Conservation (phyloP, 495 filamentous ascomycete species). For the Jackrogersella multiformis region DNA sequence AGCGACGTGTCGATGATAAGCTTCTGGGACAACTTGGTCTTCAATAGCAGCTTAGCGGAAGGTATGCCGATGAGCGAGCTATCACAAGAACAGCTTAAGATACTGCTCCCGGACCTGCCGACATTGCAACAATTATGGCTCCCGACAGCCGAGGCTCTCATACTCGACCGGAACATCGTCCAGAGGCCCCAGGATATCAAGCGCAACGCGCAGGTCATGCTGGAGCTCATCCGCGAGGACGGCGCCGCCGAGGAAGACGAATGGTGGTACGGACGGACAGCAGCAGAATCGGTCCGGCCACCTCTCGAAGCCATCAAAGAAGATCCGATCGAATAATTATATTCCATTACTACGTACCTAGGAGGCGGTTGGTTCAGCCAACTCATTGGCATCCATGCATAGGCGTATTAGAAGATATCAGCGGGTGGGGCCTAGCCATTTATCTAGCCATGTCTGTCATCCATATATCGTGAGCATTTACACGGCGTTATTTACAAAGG, state of each 20-base stretch:
- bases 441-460: constrained; percentile 32
- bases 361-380: constrained; percentile 15
- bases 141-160: constrained; percentile 63
- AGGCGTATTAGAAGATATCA: constrained; percentile 42
- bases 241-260: constrained; percentile 61
- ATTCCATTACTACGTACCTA: constrained; percentile 13
- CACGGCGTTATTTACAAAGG: constrained; percentile 30
- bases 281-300: constrained; percentile 55
- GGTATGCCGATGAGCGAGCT: constrained; percentile 64
- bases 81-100: constrained; percentile 55
- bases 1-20: constrained; percentile 48
- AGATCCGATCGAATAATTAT: constrained; percentile 52
- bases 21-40: constrained; percentile 56
- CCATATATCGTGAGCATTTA: constrained; percentile 36
- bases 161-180: constrained; percentile 63
- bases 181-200: constrained; percentile 61
- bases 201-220: constrained; percentile 60
- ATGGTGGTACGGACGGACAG: constrained; percentile 60
- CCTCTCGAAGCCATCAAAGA: constrained; percentile 60
- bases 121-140: constrained; percentile 61
- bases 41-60: constrained; percentile 60
- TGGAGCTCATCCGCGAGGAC: constrained; percentile 64
- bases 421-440: constrained; percentile 14
- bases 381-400: constrained; percentile 42
- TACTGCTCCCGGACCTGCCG: constrained; percentile 60